Evolutionary conservation across 2,329 filamentous ascomycete species (phyloP).

Genomic region (Lasiodiplodia gonubiensis): DNA sequence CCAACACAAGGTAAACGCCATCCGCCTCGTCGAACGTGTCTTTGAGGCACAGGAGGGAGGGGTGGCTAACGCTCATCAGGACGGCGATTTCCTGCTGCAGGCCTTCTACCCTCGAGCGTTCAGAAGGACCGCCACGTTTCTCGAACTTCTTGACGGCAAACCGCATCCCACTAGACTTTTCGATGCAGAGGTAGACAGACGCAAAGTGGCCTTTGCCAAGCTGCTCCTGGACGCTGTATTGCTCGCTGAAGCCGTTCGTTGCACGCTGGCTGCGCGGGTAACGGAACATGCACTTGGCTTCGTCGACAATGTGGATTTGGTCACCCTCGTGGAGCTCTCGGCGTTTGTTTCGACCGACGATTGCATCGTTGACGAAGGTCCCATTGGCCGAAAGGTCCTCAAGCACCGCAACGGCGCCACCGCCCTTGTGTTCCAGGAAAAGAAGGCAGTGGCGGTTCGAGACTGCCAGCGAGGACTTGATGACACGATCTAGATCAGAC

Average conservation of each 20-base stretch:
- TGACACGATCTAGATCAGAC: constrained; percentile 61
- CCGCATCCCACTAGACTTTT: constrained; percentile 79
- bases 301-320: constrained; percentile 84
- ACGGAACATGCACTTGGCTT: constrained; percentile 87
- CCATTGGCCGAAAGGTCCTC: constrained; percentile 96
- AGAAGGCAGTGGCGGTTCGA: constrained; percentile 84
- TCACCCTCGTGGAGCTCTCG: constrained; percentile 88
- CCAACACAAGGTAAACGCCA: constrained; percentile 88
- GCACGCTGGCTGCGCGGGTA: constrained; percentile 64
- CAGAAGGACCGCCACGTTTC: constrained; percentile 79
- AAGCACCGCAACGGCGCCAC: constrained; percentile 71
- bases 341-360: constrained; percentile 89
- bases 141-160: constrained; percentile 97
- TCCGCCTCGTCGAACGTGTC: constrained; percentile 93
- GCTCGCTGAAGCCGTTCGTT: constrained; percentile 79
- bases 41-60: constrained; percentile 89
- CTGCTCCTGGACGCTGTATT: constrained; percentile 83
- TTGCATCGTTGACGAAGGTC: constrained; percentile 91
- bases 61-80: constrained; percentile 95
- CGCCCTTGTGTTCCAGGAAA: constrained; percentile 66
- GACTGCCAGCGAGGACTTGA: constrained; percentile 74
- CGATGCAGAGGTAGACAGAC: constrained; percentile 87
- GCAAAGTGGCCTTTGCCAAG: constrained; percentile 96
- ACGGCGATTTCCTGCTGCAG: constrained; percentile 96
- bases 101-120: constrained; percentile 81